A percentile compares a stretch with the other conserved stretches of the same genome.
phyloP scores from a whole-genome alignment of 306 rosid species.

The Fragaria vesca region DNA sequence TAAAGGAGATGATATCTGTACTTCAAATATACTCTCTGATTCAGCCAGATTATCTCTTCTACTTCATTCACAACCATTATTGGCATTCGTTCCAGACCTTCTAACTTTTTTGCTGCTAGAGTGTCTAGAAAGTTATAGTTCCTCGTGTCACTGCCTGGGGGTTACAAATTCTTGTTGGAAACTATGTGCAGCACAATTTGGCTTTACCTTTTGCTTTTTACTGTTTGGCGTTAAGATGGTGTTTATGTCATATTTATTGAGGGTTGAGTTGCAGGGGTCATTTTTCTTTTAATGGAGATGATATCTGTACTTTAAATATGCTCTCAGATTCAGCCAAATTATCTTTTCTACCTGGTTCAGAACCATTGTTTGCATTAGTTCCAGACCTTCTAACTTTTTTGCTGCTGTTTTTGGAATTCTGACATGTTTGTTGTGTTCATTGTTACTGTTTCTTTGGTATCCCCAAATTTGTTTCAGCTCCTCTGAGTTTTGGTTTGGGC shows the following conservation, averaged over 20 bases:
- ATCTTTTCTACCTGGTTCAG: not conserved
- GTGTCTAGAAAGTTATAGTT: not conserved
- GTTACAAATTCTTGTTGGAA: not conserved
- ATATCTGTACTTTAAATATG: not conserved
- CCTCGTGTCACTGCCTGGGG: constrained; percentile 3
- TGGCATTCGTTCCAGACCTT: not conserved
- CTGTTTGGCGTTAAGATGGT: not conserved
- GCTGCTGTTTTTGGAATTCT: not conserved
- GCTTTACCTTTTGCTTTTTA: not conserved
- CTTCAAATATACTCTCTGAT: not conserved
- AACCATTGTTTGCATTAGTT: not conserved
- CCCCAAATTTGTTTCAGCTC: not conserved
- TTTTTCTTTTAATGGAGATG: not conserved
- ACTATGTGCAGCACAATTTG: not conserved
- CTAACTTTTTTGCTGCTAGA: not conserved
- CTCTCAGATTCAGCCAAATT: not conserved
- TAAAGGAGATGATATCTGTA: not conserved
- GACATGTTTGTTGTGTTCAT: not conserved
- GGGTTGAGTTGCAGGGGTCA: not conserved
- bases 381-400: not conserved
- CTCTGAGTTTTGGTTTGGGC: not conserved
- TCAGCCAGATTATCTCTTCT: not conserved
- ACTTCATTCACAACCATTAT: not conserved
- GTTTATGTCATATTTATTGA: not conserved
- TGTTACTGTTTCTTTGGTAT: not conserved